phyloP scores from a whole-genome alignment of 306 rosid genomes.

The Vicia sativa region DNA sequence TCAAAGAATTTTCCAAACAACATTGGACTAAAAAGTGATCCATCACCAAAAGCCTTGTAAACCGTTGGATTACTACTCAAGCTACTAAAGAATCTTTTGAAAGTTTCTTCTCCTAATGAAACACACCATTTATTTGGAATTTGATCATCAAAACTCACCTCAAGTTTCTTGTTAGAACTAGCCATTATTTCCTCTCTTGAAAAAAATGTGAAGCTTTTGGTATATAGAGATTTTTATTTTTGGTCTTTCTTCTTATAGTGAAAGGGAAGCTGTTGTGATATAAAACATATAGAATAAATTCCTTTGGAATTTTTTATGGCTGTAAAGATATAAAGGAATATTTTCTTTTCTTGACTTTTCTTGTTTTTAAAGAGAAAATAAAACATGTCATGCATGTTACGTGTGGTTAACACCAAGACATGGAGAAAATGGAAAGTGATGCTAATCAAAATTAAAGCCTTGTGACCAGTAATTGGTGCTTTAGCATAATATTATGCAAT shows the following conservation, averaged over 20 bases:
- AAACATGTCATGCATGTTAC: slow-evolving; percentile 45
- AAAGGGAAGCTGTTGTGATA: slow-evolving; percentile 41
- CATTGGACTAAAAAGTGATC: slow-evolving; percentile 87
- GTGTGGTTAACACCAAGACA: slow-evolving; percentile 41
- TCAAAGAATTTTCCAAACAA: slow-evolving; percentile 92
- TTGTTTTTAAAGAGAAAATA: slow-evolving; percentile 38
- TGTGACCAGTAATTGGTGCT: no score
- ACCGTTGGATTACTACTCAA: slow-evolving; percentile 52
- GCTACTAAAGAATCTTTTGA: slow-evolving; percentile 60
- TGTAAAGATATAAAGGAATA: slow-evolving; percentile 73
- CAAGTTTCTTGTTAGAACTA: slow-evolving; percentile 57
- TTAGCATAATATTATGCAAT: no score
- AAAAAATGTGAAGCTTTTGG: slow-evolving; percentile 37
- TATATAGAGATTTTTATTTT: slow-evolving; percentile 46
- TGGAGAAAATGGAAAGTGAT: slow-evolving; percentile 44
- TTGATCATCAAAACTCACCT: slow-evolving; percentile 67
- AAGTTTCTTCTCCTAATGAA: slow-evolving; percentile 75
- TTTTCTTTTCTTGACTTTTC: slow-evolving; percentile 52
- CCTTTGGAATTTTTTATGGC: slow-evolving; percentile 68
- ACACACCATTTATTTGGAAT: slow-evolving; percentile 78
- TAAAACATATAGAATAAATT: slow-evolving; percentile 63
- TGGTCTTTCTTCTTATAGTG: slow-evolving; percentile 58
- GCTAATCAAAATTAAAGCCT: no score
- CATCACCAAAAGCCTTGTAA: slow-evolving; percentile 74
- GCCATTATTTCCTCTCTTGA: slow-evolving; percentile 36